phyloP scores from a whole-genome alignment of 176 grass and related monocot genomes.

The Carex cristatella region DNA sequence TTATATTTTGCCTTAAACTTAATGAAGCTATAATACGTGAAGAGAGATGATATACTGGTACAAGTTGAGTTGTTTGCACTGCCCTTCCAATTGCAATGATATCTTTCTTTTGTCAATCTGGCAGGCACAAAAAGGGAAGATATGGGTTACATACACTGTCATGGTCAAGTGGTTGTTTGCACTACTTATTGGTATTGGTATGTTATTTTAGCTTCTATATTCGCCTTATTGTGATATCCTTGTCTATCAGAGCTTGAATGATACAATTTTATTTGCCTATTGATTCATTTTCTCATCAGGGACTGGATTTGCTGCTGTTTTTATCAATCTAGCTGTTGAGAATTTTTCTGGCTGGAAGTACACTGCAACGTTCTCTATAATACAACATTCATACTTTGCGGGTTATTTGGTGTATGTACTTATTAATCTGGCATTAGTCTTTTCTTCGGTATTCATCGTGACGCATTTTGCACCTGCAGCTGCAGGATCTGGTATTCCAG shows the following conservation, averaged over 20 bases:
- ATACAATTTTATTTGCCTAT: not conserved
- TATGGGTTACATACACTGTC: slow-evolving; percentile 89
- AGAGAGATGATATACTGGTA: not conserved
- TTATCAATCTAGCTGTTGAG: slow-evolving; percentile 96
- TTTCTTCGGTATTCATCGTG: slow-evolving; percentile 86
- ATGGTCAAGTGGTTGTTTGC: slow-evolving; percentile 87
- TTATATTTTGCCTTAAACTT: not conserved
- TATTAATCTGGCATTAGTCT: slow-evolving; percentile 82
- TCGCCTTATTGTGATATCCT: not conserved
- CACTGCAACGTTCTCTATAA: slow-evolving; percentile 79
- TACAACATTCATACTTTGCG: slow-evolving; percentile 94
- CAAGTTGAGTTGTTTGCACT: not conserved
- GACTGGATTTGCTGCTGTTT: slow-evolving; percentile 95
- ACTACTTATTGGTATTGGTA: slow-evolving; percentile 79
- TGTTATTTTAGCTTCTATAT: not conserved
- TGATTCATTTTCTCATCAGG: slow-evolving; percentile 39
- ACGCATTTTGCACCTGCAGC: slow-evolving; percentile 93
- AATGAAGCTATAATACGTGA: not conserved
- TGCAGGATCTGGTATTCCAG: slow-evolving; percentile 97
- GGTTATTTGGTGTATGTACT: slow-evolving; percentile 78
- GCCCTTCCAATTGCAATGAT: not conserved
- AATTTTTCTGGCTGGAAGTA: slow-evolving; percentile 99
- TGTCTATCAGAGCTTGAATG: not conserved
- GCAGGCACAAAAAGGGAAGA: slow-evolving; percentile 82
- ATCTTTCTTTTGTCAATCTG: slow-evolving; percentile 11